Evolutionary conservation across 768 basidiomycete genomes (phyloP), one percentile per base, ranked within the genome.

Genomic region (Pisolithus tinctorius): DNA sequence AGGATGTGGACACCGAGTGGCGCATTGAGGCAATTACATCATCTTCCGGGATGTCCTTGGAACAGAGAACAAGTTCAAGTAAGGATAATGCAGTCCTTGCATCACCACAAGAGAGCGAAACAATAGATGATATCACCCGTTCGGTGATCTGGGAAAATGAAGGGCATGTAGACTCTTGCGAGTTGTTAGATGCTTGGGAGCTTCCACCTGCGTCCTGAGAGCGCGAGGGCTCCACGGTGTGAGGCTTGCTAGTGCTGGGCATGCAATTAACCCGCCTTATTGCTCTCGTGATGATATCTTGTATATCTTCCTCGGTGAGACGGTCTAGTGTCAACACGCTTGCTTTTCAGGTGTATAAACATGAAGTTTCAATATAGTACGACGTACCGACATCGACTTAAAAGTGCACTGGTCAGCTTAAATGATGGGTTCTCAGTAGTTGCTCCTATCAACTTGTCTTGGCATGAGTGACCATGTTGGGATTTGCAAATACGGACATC

Each of bases 371-470:
- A 47, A 39, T 34, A 39, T 42, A 9, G 42, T 23, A 17, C 31
- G 29, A 69, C 78, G 60, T 56, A 85, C 87, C 87, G 78, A 67
- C 88, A 90, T 41, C 88, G 81, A 61, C 84, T 84, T 29, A 90
- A 68, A 27, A 90, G 71, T 10, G 88, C 83, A 30, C 81, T 75
- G 16, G 82, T 87, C 30, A 90, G 65, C 57, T 86, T 88, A 71
- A 93, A 93, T 0, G 87, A 89, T 1, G 90, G 90, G 55, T 93
- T 93, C 66, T 93, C 91, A 1, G 90, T 93, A 3, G 90, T 93
- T 1, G 90, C 88, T 26, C 88, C 88, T 58, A 91, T 79, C 27
- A 90, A 69, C 80, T 85, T 13, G 34, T 16, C 17, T 14, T 13
- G 26, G 10, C 37, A 42, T 29, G 26, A 37, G 23, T 45, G 50